A percentile compares a stretch with the other conserved stretches of the same genome.
Conservation (phyloP, 148 eudicot genomes). For the Rheum nobile region DNA sequence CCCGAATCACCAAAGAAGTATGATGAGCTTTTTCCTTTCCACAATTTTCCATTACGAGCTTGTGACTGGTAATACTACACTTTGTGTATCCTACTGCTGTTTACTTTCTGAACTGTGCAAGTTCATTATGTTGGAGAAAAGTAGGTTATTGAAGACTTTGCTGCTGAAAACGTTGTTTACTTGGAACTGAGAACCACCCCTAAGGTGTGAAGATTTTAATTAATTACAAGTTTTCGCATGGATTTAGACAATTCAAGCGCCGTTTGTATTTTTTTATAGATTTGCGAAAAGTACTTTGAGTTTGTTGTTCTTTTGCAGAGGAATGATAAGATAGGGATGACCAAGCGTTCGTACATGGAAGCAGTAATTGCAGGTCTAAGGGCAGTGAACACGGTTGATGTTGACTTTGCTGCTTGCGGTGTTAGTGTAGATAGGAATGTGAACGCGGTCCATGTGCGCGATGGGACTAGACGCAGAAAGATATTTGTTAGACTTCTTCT, state of each 20-base stretch:
- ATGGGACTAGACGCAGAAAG: constrained; percentile 36
- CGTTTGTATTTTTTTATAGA: background rate
- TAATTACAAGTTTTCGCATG: background rate
- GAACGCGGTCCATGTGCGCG: constrained; percentile 13
- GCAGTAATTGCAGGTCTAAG: constrained; percentile 78
- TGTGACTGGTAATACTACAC: background rate
- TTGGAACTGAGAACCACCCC: constrained; percentile 96
- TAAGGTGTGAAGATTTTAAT: constrained; percentile 37
- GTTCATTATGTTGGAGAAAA: constrained; percentile 6
- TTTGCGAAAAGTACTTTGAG: background rate
- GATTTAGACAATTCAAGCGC: background rate
- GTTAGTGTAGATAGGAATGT: constrained; percentile 11
- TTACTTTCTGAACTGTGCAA: background rate
- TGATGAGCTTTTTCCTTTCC: constrained; percentile 5
- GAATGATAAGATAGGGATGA: constrained; percentile 75
- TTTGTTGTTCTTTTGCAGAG: constrained; percentile 26
- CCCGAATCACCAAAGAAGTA: constrained; percentile 87
- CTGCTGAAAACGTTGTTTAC: constrained; percentile 89
- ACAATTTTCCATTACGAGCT: background rate
- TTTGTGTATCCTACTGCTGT: background rate
- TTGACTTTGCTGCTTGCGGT: constrained; percentile 34
- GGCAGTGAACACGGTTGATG: constrained; percentile 45
- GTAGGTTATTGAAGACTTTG: constrained; percentile 94
- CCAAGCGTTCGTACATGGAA: constrained; percentile 76
- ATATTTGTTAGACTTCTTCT: constrained; percentile 79